phyloP scores from a whole-genome alignment of 1,284 basidiomycete genomes.

The Chalciporus piperatoides region DNA sequence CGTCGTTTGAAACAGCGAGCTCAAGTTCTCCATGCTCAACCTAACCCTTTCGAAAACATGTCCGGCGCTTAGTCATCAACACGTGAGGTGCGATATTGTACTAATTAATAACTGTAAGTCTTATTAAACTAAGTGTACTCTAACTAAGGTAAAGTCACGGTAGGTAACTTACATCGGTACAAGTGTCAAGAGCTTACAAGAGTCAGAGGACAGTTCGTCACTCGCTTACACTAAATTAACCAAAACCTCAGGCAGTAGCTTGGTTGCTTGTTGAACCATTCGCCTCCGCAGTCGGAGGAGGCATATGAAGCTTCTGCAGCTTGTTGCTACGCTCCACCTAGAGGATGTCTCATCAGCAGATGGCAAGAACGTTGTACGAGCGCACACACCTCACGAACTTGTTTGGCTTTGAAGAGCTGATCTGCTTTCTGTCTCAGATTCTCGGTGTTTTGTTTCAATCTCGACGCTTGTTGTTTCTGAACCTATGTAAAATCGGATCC shows the following conservation, averaged over 20 bases:
- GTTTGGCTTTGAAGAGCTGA: constrained; percentile 20
- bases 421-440: constrained; percentile 13
- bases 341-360: neutral
- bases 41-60: constrained; percentile 12
- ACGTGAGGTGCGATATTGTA: neutral
- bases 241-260: neutral
- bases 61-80: constrained; percentile 27
- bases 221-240: neutral
- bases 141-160: neutral
- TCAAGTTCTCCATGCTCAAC: constrained; percentile 6
- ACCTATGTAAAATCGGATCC: constrained; percentile 12
- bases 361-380: neutral
- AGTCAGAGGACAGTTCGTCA: neutral
- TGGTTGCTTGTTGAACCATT: neutral
- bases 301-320: constrained; percentile 16
- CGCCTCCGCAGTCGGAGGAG: neutral
- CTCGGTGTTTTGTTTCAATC: constrained; percentile 11
- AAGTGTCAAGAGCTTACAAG: too few species aligned
- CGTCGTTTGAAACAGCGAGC: constrained; percentile 26
- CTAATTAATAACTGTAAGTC: too few species aligned
- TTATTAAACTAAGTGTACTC: neutral
- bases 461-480: constrained; percentile 17
- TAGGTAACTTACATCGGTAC: too few species aligned
- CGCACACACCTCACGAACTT: constrained; percentile 25
- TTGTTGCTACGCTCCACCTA: constrained; percentile 22